A percentile compares a stretch with the other conserved stretches of the same genome.
These are phyloP conservation scores for Dacryopinax spathularia DNA, from an alignment of 768 basidiomycete genomes.

Conservation along the genomic window DNA sequence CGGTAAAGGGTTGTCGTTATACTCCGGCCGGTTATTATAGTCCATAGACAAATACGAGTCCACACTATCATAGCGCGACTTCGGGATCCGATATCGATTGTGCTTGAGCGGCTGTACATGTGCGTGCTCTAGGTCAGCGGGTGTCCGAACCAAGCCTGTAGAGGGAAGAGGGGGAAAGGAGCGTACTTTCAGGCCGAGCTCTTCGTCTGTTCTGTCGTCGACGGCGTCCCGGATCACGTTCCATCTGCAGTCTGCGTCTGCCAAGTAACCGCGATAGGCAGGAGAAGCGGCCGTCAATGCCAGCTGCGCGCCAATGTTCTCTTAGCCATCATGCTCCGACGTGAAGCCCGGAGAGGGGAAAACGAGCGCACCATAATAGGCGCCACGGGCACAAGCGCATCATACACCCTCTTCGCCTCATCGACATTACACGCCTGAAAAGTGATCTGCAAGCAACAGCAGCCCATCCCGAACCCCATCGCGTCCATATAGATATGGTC, in stretches of 20 bases:
- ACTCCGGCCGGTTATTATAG: slow-evolving; percentile 79
- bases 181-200: slow-evolving; percentile 68
- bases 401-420: slow-evolving; percentile 87
- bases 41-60: slow-evolving; percentile 82
- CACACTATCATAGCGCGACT: slow-evolving; percentile 95
- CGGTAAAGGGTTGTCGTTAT: slow-evolving; percentile 77
- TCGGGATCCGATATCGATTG: slow-evolving; percentile 68
- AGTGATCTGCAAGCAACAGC: slow-evolving; percentile 91
- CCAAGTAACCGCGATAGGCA: slow-evolving; percentile 82
- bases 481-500: slow-evolving; percentile 97
- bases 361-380: slow-evolving; percentile 70
- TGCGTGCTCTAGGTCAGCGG: no score
- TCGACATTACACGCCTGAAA: slow-evolving; percentile 92
- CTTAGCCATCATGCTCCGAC: background rate
- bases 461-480: slow-evolving; percentile 99
- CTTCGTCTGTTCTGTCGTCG: slow-evolving; percentile 91
- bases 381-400: slow-evolving; percentile 86
- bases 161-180: no score
- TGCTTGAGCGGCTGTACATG: slow-evolving; percentile 77
- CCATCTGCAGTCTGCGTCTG: slow-evolving; percentile 97
- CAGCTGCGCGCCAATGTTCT: slow-evolving; percentile 36
- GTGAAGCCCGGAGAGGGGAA: background rate
- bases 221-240: slow-evolving; percentile 98
- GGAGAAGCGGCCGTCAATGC: slow-evolving; percentile 92
- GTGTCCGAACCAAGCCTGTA: no score